Evolutionary conservation across 129 eudicot genomes (phyloP), one percentile per base, ranked within the genome.

Genomic region (Lactuca sativa): DNA sequence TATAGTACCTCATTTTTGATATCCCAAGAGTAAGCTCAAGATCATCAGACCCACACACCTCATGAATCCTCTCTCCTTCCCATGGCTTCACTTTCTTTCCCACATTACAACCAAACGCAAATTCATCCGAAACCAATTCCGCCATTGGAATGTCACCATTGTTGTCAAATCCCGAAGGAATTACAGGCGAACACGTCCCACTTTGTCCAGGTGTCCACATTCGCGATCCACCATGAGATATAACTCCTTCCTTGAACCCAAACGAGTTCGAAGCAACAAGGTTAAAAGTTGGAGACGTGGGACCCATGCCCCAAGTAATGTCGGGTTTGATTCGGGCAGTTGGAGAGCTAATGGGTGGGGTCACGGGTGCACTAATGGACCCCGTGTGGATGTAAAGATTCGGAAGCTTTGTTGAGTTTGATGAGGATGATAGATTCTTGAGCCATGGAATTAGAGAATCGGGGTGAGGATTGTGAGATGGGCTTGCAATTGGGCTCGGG

Each of bases 21-120:
- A 30, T 82, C 59, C 90, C 91, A 44, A 90, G 97, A 61, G 97
- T 90, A 73, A 87, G 97, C 74, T 90, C 95, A 43, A 90, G 96
- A 70, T 84, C 96, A 84, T 90, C 96, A 14, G 90, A 64, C 18
- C 80, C 93, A 34, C 74, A 80, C 33, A 75, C 96, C 71, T 84
- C 96, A 31, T 90, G 97, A 56, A 90, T 90, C 83, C 84, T 85
- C 84, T 90, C 97, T 63, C 97, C 97, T 85, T 90, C 89, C 97
- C 97, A 90, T 0, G 97, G 86, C 83, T 87, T 87, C 72, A 90
- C 97, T 49, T 80, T 78, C 67, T 78, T 82, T 15, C 54, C 67
- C 1, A 62, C 17, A 56, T 60, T 77, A 80, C 83, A 70, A 43
- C 97, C 91, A 11, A 90, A 90, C 10, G 95, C 97, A 81, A 87